Evolutionary conservation across 805 yeast genomes (phyloP).

Genomic region (Ogataea ganodermae): DNA sequence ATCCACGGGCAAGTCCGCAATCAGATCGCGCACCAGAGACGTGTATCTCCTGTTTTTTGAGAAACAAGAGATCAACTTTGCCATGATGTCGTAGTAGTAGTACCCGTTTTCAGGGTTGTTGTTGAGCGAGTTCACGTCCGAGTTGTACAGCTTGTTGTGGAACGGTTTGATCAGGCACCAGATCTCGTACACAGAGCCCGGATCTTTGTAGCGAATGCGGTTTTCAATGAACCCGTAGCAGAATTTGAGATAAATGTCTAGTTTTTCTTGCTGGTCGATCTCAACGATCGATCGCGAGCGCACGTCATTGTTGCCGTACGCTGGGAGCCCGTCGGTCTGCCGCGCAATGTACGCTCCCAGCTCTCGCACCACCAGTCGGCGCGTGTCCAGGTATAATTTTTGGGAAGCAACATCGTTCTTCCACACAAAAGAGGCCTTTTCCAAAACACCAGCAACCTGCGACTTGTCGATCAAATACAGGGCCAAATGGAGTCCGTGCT

Average conservation of each 20-base stretch:
- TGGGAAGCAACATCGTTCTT: background rate
- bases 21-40: constrained; percentile 27
- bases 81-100: constrained; percentile 32
- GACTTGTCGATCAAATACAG: constrained; percentile 12
- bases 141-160: constrained; percentile 32
- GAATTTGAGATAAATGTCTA: constrained; percentile 30
- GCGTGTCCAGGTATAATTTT: background rate
- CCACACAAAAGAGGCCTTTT: constrained; percentile 11
- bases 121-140: constrained; percentile 24
- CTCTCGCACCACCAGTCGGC: constrained; percentile 12
- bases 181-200: constrained; percentile 27
- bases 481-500: constrained; percentile 4
- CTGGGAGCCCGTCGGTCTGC: constrained; percentile 1
- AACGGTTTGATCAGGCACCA: constrained; percentile 35
- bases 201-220: constrained; percentile 27
- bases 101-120: constrained; percentile 33
- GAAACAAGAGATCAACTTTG: constrained; percentile 30
- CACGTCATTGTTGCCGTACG: background rate
- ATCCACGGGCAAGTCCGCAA: constrained; percentile 35
- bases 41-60: constrained; percentile 35
- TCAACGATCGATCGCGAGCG: constrained; percentile 13
- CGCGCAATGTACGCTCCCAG: constrained; percentile 16
- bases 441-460: constrained; percentile 14
- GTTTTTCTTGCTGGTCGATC: constrained; percentile 19
- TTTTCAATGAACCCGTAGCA: constrained; percentile 32